Evolutionary conservation across 2,329 filamentous ascomycete genomes (phyloP).

Genomic region (Botryotinia globosa): DNA sequence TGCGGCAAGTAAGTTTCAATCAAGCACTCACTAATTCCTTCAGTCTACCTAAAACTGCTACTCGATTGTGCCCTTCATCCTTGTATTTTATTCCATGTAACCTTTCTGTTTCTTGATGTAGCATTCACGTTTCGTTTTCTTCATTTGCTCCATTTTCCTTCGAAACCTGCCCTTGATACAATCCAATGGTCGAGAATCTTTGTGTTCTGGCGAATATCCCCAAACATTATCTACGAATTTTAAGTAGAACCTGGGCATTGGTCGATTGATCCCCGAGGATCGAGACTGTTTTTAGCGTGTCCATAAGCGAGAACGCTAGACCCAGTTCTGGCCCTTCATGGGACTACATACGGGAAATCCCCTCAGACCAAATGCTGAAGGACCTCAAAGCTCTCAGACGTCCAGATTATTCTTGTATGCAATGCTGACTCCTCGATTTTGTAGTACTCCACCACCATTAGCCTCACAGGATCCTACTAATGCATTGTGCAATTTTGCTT

Average conservation of each 20-base stretch:
- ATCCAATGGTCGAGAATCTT: neutral
- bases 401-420: neutral
- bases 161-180: neutral
- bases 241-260: neutral
- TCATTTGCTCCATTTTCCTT: neutral
- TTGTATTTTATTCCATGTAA: neutral
- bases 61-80: neutral
- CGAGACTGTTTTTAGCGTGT: neutral
- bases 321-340: neutral
- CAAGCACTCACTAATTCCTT: neutral
- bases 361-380: neutral
- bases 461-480: slow-evolving; percentile 27
- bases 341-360: neutral
- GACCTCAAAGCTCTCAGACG: neutral
- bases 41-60: neutral
- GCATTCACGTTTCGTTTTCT: neutral
- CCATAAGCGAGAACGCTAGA: neutral
- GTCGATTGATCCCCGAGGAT: neutral
- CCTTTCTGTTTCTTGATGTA: neutral
- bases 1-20: slow-evolving; percentile 32
- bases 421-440: neutral
- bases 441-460: slow-evolving; percentile 31
- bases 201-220: neutral
- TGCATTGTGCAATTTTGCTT: slow-evolving; percentile 28
- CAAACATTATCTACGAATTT: neutral